These are phyloP conservation scores for Barbarea vulgaris DNA, from an alignment of 345 rosid species.

Conservation along the genomic window DNA sequence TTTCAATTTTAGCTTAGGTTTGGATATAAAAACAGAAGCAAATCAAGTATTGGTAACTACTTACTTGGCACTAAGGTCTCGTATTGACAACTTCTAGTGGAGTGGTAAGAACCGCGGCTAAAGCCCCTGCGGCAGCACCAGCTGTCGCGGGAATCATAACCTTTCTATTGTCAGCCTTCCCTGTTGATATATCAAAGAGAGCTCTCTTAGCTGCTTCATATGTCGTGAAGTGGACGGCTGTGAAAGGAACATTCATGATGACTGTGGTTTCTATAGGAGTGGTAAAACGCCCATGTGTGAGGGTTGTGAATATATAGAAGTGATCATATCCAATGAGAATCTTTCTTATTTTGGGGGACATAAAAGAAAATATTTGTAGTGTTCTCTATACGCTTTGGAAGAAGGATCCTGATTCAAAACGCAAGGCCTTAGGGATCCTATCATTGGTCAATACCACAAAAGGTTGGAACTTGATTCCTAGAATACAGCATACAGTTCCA, in stretches of 20 bases:
- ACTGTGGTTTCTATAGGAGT: constrained; percentile 20
- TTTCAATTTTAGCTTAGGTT: not conserved
- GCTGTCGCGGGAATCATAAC: not conserved
- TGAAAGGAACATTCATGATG: constrained; percentile 71
- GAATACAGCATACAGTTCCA: not conserved
- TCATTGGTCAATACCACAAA: not conserved
- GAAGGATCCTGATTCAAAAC: not conserved
- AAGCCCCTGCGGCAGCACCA: not conserved
- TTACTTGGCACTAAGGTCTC: constrained; percentile 4
- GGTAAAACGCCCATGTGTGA: not conserved
- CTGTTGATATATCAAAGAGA: constrained; percentile 47
- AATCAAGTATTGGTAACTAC: not conserved
- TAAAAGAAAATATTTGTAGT: not conserved
- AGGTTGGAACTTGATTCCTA: not conserved
- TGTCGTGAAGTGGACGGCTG: not conserved
- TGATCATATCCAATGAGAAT: not conserved
- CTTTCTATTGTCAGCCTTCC: not conserved
- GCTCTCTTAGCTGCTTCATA: constrained; percentile 45
- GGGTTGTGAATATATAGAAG: not conserved
- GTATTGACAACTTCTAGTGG: not conserved
- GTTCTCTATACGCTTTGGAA: not conserved
- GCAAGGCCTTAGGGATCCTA: not conserved
- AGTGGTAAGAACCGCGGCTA: not conserved
- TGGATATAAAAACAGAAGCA: not conserved
- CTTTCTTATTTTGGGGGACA: not conserved